phyloP scores from a whole-genome alignment of 2,329 filamentous ascomycete genomes.

The Sphaerostilbella broomeana region DNA sequence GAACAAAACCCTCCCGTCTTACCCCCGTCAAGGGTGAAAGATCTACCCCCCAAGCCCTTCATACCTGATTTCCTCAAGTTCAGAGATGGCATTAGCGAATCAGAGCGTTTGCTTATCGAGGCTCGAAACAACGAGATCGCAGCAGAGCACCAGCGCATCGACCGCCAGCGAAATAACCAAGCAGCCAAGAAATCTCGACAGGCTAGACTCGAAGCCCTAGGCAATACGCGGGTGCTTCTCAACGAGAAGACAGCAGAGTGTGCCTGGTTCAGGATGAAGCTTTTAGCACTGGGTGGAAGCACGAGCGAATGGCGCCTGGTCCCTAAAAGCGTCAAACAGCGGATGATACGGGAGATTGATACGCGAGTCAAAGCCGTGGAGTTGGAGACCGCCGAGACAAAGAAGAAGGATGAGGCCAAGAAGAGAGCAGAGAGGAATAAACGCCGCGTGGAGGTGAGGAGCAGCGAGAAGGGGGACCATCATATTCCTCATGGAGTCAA shows the following conservation, averaged over 20 bases:
- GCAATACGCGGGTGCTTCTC: slow-evolving; percentile 17
- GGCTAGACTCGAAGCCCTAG: slow-evolving; percentile 24
- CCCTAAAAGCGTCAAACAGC: slow-evolving; percentile 12
- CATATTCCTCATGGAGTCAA: no score
- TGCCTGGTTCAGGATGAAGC: slow-evolving; percentile 23
- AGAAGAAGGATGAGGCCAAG: slow-evolving; percentile 19
- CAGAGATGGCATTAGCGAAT: slow-evolving; percentile 11
- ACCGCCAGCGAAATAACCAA: slow-evolving; percentile 31
- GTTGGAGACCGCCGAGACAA: slow-evolving; percentile 11
- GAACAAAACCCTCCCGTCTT: slow-evolving; percentile 22
- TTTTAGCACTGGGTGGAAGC: slow-evolving; percentile 20
- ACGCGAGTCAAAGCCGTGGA: slow-evolving; percentile 16
- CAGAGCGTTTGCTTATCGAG: slow-evolving; percentile 14
- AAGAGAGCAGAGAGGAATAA: slow-evolving; percentile 15
- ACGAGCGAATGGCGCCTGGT: slow-evolving; percentile 19
- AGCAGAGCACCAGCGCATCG: slow-evolving; percentile 17
- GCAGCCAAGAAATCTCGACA: slow-evolving; percentile 32
- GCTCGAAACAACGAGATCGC: slow-evolving; percentile 24
- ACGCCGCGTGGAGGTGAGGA: slow-evolving; percentile 5
- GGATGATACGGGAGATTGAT: slow-evolving; percentile 18
- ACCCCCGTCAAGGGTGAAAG: slow-evolving; percentile 20
- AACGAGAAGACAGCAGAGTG: slow-evolving; percentile 21
- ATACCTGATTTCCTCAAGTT: slow-evolving; percentile 17
- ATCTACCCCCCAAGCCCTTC: slow-evolving; percentile 23
- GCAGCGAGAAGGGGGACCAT: no score